Evolutionary conservation across 2,329 filamentous ascomycete species (phyloP).

Genomic region (Escovopsis sp.): DNA sequence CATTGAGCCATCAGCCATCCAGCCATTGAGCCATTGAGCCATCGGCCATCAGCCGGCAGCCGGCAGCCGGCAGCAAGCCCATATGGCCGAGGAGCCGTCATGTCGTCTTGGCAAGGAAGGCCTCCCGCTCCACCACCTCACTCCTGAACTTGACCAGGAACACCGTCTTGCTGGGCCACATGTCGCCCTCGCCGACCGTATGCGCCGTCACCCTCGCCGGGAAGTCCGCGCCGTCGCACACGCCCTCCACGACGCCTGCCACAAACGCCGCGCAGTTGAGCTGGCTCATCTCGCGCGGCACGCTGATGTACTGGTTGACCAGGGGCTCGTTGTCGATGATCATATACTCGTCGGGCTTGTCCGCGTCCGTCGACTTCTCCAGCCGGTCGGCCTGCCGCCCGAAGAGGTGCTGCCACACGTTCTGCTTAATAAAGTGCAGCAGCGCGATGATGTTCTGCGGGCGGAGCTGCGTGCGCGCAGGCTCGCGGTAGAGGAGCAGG

Average conservation of each 20-base stretch:
- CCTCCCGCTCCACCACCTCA: constrained; percentile 87
- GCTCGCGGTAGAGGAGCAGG: constrained; percentile 76
- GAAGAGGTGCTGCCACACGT: constrained; percentile 86
- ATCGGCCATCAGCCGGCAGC: too few relatives aligned
- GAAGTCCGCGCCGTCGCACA: constrained; percentile 87
- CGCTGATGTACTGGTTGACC: constrained; percentile 84
- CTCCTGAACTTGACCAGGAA: constrained; percentile 86
- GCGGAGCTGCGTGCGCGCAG: constrained; percentile 54
- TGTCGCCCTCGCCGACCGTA: constrained; percentile 55
- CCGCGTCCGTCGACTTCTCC: constrained; percentile 70
- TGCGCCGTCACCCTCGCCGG: constrained; percentile 83
- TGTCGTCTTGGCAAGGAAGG: constrained; percentile 49
- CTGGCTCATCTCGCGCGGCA: constrained; percentile 90
- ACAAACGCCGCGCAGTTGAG: constrained; percentile 94
- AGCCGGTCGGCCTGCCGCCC: constrained; percentile 79
- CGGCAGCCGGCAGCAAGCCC: too few relatives aligned
- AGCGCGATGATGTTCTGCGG: constrained; percentile 82
- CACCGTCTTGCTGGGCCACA: constrained; percentile 95
- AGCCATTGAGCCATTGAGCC: too few relatives aligned
- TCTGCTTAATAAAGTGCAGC: constrained; percentile 88
- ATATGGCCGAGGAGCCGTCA: too few relatives aligned
- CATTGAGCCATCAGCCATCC: too few relatives aligned
- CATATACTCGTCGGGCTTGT: constrained; percentile 93
- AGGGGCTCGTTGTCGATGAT: constrained; percentile 96
- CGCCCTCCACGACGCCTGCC: constrained; percentile 86